Evolutionary conservation across 306 rosid genomes (phyloP), one percentile per base, ranked within the genome.

Genomic region (Astragalus glycyphyllos): DNA sequence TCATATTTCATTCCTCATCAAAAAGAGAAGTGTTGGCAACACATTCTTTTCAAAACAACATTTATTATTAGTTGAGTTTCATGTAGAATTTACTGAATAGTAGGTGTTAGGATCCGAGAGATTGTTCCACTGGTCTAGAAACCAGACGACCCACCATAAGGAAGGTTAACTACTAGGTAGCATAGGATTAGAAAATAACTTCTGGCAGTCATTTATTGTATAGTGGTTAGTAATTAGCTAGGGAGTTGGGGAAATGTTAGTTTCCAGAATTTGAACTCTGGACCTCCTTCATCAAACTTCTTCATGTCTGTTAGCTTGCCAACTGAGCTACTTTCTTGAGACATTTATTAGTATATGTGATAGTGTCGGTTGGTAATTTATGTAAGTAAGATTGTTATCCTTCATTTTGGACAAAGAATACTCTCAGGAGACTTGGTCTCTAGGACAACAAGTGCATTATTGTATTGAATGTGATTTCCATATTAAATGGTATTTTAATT

Each of bases 271-370:
- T n/a, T n/a, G n/a, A n/a, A n/a, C n/a, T n/a, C n/a, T n/a, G n/a
- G n/a, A n/a, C n/a, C n/a, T n/a, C n/a, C n/a, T n/a, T n/a, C n/a
- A n/a, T n/a, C n/a, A n/a, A n/a, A n/a, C n/a, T n/a, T n/a, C n/a
- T n/a, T n/a, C n/a, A n/a, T n/a, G n/a, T n/a, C n/a, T n/a, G n/a
- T n/a, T n/a, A n/a, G n/a, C n/a, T n/a, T n/a, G n/a, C n/a, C n/a
- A n/a, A n/a, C n/a, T n/a, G n/a, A n/a, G n/a, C n/a, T n/a, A n/a
- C n/a, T n/a, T n/a, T n/a, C n/a, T n/a, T n/a, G n/a, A n/a, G n/a
- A n/a, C 34, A 32, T n/a, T 58, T 58, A 57, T 57, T 32, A 58
- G 44, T 13, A 58, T 35, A 59, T 59, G 65, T 59, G 47, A 58
- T 13, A 34, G 7, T 4, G 8, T 14, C 8, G 65, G 46, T 37